Evolutionary conservation across 2,329 filamentous ascomycete species (phyloP), one percentile per base, ranked within the genome.

Genomic region (Hymenoscyphus linearis): DNA sequence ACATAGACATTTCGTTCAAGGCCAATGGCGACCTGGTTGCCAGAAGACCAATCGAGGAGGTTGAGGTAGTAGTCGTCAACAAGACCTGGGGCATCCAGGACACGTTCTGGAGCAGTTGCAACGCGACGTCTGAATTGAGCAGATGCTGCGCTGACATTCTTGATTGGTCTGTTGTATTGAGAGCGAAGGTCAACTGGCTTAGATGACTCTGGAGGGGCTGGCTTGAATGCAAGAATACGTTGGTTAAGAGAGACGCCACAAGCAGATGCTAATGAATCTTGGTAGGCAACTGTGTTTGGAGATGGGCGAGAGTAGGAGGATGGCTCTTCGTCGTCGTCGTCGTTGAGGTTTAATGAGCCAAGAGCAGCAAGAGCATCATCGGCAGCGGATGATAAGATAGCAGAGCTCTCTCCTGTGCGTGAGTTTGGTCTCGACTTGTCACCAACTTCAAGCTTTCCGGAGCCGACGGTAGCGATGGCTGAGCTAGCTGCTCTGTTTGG

Each of bases 1-100:
- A 99, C 90, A 72, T 99, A 99, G 70, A 99, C 95, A 69, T 89
- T 96, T 68, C 93, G 92, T 80, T 98, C 95, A 13, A 99, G 86
- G 61, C 93, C 95, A 74, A 99, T 98, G 55, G 95, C 95, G 59
- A 99, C 93, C 77, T 99, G 95, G 81, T 99, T 99, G 63, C 90
- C 88, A 6, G 92, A 95, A 74, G 93, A 96, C 95, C 95, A 99
- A 80, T 99, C 95, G 27, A 99, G 86, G 44, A 99, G 83, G 81
- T 99, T 99, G 70, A 99, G 89, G 76, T 99, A 99, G 83, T 98
- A 99, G 79, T 99, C 95, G 72, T 99, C 95, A 64, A 98, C 89
- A 58, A 99, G 85, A 60, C 93, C 95, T 5, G 95, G 95, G 4
- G 95, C 95, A 76, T 99, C 95, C 27, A 99, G 85, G 14, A 99